These are phyloP conservation scores for Paspalum vaginatum DNA, from an alignment of 176 grass and related monocot species.

Conservation along the genomic window DNA sequence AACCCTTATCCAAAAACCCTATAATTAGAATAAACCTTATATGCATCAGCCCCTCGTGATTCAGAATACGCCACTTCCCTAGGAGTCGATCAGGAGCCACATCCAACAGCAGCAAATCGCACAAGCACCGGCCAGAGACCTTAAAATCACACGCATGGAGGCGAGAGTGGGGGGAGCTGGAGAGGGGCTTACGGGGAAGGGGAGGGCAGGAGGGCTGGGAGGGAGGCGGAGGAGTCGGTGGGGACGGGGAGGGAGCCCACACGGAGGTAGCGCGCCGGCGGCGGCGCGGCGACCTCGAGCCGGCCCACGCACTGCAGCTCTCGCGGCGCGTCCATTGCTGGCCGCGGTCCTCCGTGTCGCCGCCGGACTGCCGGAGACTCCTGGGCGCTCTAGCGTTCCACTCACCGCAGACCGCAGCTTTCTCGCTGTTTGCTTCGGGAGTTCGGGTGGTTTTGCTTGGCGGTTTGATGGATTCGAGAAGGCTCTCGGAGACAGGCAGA, in stretches of 20 bases:
- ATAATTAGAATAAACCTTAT: conserved; percentile 26
- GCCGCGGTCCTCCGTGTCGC: background rate
- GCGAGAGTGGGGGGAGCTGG: background rate
- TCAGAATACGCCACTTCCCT: background rate
- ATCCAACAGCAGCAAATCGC: background rate
- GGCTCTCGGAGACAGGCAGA: background rate
- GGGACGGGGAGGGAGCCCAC: conserved; percentile 88
- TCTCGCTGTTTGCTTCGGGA: background rate
- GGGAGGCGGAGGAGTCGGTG: conserved; percentile 74
- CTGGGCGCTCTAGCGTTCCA: too few species aligned
- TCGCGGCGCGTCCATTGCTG: conserved; percentile 65
- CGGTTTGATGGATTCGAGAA: conserved; percentile 29
- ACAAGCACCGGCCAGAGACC: conserved; percentile 20
- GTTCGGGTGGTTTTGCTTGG: background rate
- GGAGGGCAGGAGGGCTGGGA: conserved; percentile 71
- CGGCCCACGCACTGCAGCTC: conserved; percentile 90
- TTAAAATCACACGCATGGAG: background rate
- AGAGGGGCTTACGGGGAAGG: conserved; percentile 57
- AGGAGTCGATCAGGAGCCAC: conserved; percentile 20
- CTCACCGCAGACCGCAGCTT: too few species aligned
- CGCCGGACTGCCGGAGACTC: background rate
- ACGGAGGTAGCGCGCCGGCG: conserved; percentile 80
- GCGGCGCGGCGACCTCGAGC: conserved; percentile 79
- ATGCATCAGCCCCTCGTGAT: conserved; percentile 10
- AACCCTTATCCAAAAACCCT: background rate